Conservation (phyloP, 2,329 filamentous ascomycete species). For the Aspergillus fischeri region DNA sequence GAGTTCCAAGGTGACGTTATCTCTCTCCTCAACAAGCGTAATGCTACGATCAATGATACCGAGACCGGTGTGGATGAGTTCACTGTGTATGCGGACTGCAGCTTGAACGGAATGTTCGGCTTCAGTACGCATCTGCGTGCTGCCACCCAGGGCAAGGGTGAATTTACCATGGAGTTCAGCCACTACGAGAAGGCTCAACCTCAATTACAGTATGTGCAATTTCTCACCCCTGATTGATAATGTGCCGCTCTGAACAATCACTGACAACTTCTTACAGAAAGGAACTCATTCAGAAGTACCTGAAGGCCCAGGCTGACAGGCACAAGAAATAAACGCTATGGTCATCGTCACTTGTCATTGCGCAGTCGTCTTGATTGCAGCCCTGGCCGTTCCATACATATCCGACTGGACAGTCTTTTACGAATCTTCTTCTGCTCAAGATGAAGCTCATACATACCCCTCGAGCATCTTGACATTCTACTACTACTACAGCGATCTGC, state of each 20-base stretch:
- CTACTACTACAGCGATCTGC: constrained; percentile 1
- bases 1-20: constrained; percentile 98
- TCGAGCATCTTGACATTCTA: not conserved
- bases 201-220: constrained; percentile 75
- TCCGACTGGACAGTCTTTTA: not conserved
- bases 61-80: constrained; percentile 94
- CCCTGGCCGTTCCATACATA: not conserved
- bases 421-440: not conserved
- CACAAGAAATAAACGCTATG: constrained; percentile 52
- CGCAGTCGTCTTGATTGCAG: no score
- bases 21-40: constrained; percentile 93
- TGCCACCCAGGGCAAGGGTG: constrained; percentile 94
- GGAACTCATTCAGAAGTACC: constrained; percentile 64
- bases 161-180: constrained; percentile 98
- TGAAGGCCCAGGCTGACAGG: constrained; percentile 63
- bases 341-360: not conserved
- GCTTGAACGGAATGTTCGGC: constrained; percentile 95
- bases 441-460: not conserved
- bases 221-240: not conserved
- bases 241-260: not conserved
- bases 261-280: constrained; percentile 40
- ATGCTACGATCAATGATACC: constrained; percentile 89
- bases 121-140: constrained; percentile 89
- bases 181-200: constrained; percentile 85
- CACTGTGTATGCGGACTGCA: constrained; percentile 85